Conservation (phyloP, 192 early-diverging fungal species). For the Backusella sp. region DNA sequence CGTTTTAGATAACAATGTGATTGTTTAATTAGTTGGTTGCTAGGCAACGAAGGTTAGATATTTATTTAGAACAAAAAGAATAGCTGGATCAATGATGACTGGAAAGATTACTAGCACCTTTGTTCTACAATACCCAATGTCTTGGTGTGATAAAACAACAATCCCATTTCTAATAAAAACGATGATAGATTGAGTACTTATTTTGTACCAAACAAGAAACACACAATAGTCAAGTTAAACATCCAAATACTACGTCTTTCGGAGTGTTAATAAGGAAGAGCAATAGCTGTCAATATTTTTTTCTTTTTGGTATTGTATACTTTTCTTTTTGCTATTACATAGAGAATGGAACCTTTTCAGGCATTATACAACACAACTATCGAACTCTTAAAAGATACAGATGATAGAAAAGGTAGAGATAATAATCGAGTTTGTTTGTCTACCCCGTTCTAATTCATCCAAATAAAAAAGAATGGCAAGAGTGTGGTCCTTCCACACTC, state of each 20-base stretch:
- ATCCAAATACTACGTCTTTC: background rate
- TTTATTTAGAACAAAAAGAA: no score
- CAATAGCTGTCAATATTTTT: background rate
- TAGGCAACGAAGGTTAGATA: no score
- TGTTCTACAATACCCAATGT: no score
- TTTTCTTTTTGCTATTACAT: background rate
- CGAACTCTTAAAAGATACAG: background rate
- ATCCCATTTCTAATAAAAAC: no score
- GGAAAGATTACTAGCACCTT: no score
- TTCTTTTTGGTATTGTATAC: background rate
- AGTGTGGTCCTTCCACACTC: background rate
- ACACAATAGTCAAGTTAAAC: no score
- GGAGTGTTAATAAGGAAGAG: background rate
- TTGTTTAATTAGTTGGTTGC: no score
- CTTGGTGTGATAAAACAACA: no score
- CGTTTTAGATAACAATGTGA: no score
- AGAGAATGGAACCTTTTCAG: background rate
- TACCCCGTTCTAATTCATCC: background rate
- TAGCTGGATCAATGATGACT: no score
- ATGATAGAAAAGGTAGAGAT: background rate
- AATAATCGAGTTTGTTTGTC: background rate
- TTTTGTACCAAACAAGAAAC: no score
- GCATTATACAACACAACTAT: background rate
- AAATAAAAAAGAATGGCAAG: conserved; percentile 3
- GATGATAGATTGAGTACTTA: no score